Base-by-base conservation (phyloP, 306 rosid genomes). In the Herpetospermum pedunculosum region DNA sequence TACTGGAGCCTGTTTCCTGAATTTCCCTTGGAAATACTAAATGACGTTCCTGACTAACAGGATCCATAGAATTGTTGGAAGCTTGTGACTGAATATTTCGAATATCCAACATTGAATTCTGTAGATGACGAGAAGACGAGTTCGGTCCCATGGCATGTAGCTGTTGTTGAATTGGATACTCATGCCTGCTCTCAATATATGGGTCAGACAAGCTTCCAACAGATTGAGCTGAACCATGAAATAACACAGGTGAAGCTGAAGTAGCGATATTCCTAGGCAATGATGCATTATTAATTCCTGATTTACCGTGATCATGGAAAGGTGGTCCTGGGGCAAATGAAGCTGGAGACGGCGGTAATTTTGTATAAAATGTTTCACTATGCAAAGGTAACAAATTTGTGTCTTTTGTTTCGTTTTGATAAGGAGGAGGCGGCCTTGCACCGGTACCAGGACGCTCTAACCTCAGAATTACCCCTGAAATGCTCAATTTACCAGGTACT, bases 401-500 rank as follows among this genome's bases (percentile, higher is more conserved):
- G 23, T 86, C 86, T 64, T 76, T 80, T 71, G 76, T 75, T 67
- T 93, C 92, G 35, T 76, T 78, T 82, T 82, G 88, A 72, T 76
- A 77, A 63, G 77, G 89, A 77, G 76, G 75, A 34, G 86, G 59
- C 70, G 86, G 59, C 70, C 85, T 87, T 41, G 76, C 80, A 81
- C 80, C 82, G 60, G 86, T 80, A 83, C 83, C 82, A 19, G 96
- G 88, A 76, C 81, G 82, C 76, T 94, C 98, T 83, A 94, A 76
- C 87, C 98, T 88, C 67, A 94, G 85, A 80, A 94, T 77, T 59
- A 91, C 97, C 50, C 99, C 97, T 76, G 99, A 88, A 50, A 94
- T 94, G 80, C 99, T 94, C 85, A 94, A 78, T 63, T 88, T 91
- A 69, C 99, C 99, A 13, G 99, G 99, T 71, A 94, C 97, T 83